Evolutionary conservation across 352 stramenopile genomes (phyloP).

Genomic region (Pythium coloratum): DNA sequence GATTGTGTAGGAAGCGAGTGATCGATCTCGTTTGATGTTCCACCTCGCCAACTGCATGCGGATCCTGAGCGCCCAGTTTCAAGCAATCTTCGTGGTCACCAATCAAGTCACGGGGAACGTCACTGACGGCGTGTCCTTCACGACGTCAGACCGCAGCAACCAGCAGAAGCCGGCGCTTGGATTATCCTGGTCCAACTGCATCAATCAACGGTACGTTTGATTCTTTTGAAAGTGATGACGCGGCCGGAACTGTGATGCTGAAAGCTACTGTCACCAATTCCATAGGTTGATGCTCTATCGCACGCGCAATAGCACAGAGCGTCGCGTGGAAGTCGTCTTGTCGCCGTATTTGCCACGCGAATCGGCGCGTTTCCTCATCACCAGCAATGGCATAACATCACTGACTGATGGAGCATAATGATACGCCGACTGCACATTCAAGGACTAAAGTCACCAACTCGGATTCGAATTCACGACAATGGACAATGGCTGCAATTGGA

Average conservation of each 20-base stretch:
- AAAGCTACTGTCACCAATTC: neutral
- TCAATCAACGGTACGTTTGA: conserved; percentile 71
- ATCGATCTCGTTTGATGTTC: conserved; percentile 78
- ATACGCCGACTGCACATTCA: too few relatives aligned
- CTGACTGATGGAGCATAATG: conserved; percentile 9
- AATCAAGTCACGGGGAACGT: conserved; percentile 85
- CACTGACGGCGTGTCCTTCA: conserved; percentile 23
- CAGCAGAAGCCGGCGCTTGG: conserved; percentile 63
- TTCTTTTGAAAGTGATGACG: neutral
- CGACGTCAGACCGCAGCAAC: conserved; percentile 13
- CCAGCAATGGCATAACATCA: conserved; percentile 39
- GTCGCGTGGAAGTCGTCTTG: conserved; percentile 52
- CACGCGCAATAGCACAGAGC: conserved; percentile 24
- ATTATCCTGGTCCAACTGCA: conserved; percentile 81
- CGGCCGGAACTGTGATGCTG: neutral
- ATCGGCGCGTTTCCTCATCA: conserved; percentile 59
- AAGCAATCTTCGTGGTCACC: conserved; percentile 70
- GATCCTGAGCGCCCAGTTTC: conserved; percentile 78
- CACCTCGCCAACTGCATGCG: conserved; percentile 83
- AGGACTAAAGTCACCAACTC: too few relatives aligned
- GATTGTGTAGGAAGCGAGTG: conserved; percentile 52
- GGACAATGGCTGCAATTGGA: too few relatives aligned
- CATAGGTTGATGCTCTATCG: conserved; percentile 57
- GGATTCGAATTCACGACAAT: too few relatives aligned
- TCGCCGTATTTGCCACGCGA: conserved; percentile 49